Evolutionary conservation across 805 yeast genomes (phyloP).

Genomic region (Ogataea paradorogensis): DNA sequence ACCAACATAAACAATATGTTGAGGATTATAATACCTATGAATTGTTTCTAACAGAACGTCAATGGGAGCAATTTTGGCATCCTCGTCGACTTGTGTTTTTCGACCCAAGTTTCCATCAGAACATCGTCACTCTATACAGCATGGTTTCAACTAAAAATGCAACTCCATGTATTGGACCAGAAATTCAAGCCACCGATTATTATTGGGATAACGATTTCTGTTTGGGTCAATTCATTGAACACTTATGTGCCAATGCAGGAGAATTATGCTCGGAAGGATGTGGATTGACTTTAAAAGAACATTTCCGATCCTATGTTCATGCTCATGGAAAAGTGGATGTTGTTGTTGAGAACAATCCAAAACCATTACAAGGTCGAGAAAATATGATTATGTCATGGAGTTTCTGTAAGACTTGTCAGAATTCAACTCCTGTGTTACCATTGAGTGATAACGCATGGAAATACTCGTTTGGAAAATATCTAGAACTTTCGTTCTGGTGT

Average conservation of each 20-base stretch:
- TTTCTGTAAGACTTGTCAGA: constrained; percentile 75
- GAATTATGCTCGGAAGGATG: constrained; percentile 79
- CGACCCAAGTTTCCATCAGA: constrained; percentile 75
- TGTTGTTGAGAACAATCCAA: constrained; percentile 58
- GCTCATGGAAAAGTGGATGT: constrained; percentile 82
- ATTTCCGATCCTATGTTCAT: constrained; percentile 84
- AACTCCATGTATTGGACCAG: constrained; percentile 93
- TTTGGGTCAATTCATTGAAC: constrained; percentile 85
- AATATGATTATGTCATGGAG: constrained; percentile 88
- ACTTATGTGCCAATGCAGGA: constrained; percentile 63
- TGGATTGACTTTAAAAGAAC: constrained; percentile 65
- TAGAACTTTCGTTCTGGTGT: constrained; percentile 84
- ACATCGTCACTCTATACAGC: constrained; percentile 72
- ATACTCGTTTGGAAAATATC: constrained; percentile 87
- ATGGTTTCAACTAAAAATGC: constrained; percentile 80
- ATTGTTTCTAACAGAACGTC: constrained; percentile 42
- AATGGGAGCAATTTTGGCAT: constrained; percentile 63
- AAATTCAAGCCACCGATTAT: constrained; percentile 74
- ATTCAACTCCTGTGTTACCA: constrained; percentile 70
- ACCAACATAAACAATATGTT: constrained; percentile 30
- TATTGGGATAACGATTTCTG: constrained; percentile 91
- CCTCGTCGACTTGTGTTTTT: constrained; percentile 45
- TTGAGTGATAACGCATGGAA: constrained; percentile 88
- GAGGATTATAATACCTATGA: constrained; percentile 31
- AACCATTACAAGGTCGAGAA: constrained; percentile 56